These are phyloP conservation scores for Hemisphaericaspora xylofermentans DNA, from an alignment of 1,139 yeast species.

Conservation along the genomic window DNA sequence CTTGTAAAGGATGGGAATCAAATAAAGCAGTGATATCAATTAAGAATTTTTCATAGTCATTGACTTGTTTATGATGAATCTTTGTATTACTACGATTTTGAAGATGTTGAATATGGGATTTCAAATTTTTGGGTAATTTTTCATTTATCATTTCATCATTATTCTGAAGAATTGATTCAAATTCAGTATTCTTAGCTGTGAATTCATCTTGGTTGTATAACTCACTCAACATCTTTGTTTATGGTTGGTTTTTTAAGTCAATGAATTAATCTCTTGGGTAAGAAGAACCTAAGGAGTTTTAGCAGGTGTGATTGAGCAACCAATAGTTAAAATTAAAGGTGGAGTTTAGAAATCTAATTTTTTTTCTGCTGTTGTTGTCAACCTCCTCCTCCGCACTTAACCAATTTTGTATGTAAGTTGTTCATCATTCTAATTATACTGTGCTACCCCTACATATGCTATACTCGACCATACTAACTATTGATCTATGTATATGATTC, in stretches of 20 bases:
- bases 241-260: no score
- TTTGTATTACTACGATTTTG: slow-evolving; percentile 2
- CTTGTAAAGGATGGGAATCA: slow-evolving; percentile 2
- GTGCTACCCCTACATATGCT: no score
- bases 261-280: no score
- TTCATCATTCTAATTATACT: no score
- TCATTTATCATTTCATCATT: slow-evolving; percentile 3
- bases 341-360: no score
- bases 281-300: background rate
- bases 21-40: slow-evolving; percentile 4
- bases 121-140: slow-evolving; percentile 4
- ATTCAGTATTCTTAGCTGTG: background rate
- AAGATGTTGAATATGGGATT: background rate
- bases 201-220: background rate
- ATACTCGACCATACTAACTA: no score
- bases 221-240: background rate
- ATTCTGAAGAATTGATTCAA: background rate
- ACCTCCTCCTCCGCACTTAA: no score
- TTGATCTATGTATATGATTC: background rate
- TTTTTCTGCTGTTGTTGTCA: no score
- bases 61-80: slow-evolving; percentile 1
- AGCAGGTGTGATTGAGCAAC: no score
- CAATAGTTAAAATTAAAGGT: no score
- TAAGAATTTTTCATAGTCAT: slow-evolving; percentile 8
- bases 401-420: no score